A percentile compares a stretch with the other conserved stretches of the same genome.
Conservation (phyloP, 1,284 basidiomycete genomes). For the Puccinia brachypodii region DNA sequence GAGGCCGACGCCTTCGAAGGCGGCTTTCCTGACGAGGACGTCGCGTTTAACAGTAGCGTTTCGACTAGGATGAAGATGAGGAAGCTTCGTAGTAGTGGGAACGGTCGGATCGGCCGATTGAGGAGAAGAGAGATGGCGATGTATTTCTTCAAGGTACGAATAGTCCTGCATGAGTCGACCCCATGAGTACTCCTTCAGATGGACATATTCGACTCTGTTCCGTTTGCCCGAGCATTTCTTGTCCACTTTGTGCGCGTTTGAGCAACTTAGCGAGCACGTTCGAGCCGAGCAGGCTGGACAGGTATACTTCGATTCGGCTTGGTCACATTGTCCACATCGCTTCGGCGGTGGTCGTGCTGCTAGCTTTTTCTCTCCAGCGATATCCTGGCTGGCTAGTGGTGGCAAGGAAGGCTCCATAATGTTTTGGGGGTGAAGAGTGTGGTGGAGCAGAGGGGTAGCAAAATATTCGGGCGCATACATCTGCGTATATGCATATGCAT, state of each 20-base stretch:
- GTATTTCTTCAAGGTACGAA: constrained; percentile 40
- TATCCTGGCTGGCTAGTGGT: too few relatives aligned
- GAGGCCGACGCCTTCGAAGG: constrained; percentile 7
- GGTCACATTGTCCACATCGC: constrained; percentile 3
- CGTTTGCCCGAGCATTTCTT: constrained; percentile 36
- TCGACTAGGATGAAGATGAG: background rate
- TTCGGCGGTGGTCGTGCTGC: too few relatives aligned
- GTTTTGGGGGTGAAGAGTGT: too few relatives aligned
- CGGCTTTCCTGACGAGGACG: constrained; percentile 11
- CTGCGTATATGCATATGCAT: too few relatives aligned
- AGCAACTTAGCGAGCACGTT: constrained; percentile 38
- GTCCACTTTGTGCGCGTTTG: constrained; percentile 18
- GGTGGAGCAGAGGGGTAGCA: too few relatives aligned
- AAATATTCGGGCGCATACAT: too few relatives aligned
- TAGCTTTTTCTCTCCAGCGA: too few relatives aligned
- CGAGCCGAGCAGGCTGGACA: constrained; percentile 35
- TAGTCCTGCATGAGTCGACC: constrained; percentile 45
- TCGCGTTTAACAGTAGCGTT: background rate
- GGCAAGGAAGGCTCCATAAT: too few relatives aligned
- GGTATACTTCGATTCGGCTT: constrained; percentile 24
- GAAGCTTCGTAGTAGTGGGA: background rate
- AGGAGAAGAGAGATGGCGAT: constrained; percentile 2
- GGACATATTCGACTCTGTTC: constrained; percentile 20
- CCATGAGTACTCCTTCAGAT: constrained; percentile 42
- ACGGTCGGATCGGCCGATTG: background rate